Conservation (phyloP, 148 eudicot species). For the Diospyros lotus region DNA sequence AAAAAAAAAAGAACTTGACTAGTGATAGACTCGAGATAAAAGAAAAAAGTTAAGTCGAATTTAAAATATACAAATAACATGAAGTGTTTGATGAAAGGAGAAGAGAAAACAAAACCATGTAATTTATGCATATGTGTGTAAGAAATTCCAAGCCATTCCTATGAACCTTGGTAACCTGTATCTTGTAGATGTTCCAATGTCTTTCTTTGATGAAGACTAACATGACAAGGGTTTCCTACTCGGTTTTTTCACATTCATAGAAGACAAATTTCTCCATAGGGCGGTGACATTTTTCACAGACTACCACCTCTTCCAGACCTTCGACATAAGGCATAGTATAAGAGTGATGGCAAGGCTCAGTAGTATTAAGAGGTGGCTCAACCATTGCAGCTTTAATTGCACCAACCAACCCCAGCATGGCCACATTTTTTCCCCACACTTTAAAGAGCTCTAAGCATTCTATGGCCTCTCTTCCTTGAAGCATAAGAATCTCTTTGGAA, state of each 20-base stretch:
- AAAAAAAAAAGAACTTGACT: too few relatives aligned
- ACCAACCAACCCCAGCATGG: conserved; percentile 36
- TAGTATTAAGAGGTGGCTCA: conserved; percentile 21
- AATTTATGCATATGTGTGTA: too few relatives aligned
- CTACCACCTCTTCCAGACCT: conserved; percentile 25
- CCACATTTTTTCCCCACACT: conserved; percentile 34
- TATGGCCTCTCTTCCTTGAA: conserved; percentile 25
- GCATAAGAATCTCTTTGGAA: conserved; percentile 35
- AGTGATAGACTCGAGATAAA: too few relatives aligned
- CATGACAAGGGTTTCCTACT: background rate
- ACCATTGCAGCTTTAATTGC: conserved; percentile 37
- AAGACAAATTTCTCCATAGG: conserved; percentile 38
- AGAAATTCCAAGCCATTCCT: too few relatives aligned
- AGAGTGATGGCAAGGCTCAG: conserved; percentile 38
- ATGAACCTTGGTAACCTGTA: too few relatives aligned
- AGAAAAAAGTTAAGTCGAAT: too few relatives aligned
- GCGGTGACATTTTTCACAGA: conserved; percentile 46
- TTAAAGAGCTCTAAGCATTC: conserved; percentile 25
- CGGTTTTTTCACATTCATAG: conserved; percentile 28
- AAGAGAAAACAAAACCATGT: too few relatives aligned
- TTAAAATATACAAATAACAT: too few relatives aligned
- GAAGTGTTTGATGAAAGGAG: too few relatives aligned
- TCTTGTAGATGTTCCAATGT: too few relatives aligned
- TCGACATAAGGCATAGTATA: conserved; percentile 31
- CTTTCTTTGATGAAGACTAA: too few relatives aligned